Conservation (phyloP, 2,329 filamentous ascomycete species). For the Venturia carpophila region DNA sequence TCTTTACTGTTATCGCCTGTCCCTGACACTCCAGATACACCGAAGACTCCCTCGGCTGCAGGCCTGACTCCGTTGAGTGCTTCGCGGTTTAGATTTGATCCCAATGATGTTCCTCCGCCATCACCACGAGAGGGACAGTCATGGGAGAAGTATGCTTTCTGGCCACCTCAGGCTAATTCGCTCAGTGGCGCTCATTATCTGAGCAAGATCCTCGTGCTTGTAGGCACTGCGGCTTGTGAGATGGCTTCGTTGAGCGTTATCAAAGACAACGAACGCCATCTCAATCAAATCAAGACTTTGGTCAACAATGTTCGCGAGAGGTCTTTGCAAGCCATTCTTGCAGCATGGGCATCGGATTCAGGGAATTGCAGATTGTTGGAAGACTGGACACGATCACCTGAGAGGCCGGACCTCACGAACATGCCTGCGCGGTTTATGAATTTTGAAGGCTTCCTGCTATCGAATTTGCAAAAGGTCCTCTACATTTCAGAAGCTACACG, state of each 20-base stretch:
- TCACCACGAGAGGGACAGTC: constrained; percentile 66
- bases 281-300: constrained; percentile 67
- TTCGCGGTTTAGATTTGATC: constrained; percentile 72
- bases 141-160: constrained; percentile 94
- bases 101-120: constrained; percentile 66
- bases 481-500: constrained; percentile 82
- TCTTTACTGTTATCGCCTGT: constrained; percentile 78
- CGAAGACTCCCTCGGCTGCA: constrained; percentile 41
- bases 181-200: constrained; percentile 88
- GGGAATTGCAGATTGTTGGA: constrained; percentile 89
- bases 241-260: constrained; percentile 69
- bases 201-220: constrained; percentile 67
- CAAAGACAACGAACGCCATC: constrained; percentile 43
- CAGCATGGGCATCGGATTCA: constrained; percentile 87
- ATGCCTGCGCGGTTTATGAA: constrained; percentile 82
- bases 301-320: constrained; percentile 76
- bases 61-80: constrained; percentile 56
- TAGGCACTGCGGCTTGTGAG: constrained; percentile 82
- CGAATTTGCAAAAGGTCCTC: constrained; percentile 88
- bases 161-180: constrained; percentile 88
- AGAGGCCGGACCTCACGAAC: constrained; percentile 77
- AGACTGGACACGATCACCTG: constrained; percentile 78
- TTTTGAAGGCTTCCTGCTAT: constrained; percentile 74
- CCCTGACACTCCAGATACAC: constrained; percentile 62
- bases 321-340: constrained; percentile 75